Evolutionary conservation across 371 early-diverging fungal genomes (phyloP), one percentile per base, ranked within the genome.

Genomic region (Mucor piriformis): DNA sequence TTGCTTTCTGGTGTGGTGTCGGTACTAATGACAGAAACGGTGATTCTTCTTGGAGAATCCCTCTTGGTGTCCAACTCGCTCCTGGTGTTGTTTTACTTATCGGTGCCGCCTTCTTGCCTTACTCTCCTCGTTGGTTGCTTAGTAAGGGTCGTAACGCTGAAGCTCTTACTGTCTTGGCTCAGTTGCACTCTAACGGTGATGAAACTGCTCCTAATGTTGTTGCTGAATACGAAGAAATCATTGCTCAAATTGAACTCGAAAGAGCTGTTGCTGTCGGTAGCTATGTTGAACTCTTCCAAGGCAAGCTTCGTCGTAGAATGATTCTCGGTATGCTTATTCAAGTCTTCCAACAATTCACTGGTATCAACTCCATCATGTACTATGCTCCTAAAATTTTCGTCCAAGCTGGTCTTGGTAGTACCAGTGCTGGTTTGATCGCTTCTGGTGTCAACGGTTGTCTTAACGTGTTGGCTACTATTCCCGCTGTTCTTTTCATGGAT

Each of bases 361-460:
- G 77, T 65, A 73, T 77, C 57, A 77, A 77, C 55, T 81, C 84
- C 50, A 63, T 64, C 47, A 71, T 64, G 56, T 72, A 66, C 67
- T 88, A 83, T 34, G 83, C 88, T 35, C 85, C 87, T 12, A 71
- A 57, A 6, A 87, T 91, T 54, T 88, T 90, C 79, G 54, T 75
- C 51, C 82, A 83, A 47, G 83, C 88, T 23, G 89, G 89, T 56
- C 66, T 89, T 59, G 7, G 12, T n/a, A 61, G 61, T 40, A 50
- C 64, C 58, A 71, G 82, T 23, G 73, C 82, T 34, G 64, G 74
- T 54, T 72, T 88, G 64, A 75, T 84, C 38, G 90, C 88, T 15
- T 87, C 86, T n/a, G 88, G 85, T 33, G 82, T 88, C 68, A 84
- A 88, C 49, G 89, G 90, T 63, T 76, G 84, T 53, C 70, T 90